These are phyloP conservation scores for Talaromyces sp. DNA, from an alignment of 2,329 filamentous ascomycete genomes.

Conservation along the genomic window DNA sequence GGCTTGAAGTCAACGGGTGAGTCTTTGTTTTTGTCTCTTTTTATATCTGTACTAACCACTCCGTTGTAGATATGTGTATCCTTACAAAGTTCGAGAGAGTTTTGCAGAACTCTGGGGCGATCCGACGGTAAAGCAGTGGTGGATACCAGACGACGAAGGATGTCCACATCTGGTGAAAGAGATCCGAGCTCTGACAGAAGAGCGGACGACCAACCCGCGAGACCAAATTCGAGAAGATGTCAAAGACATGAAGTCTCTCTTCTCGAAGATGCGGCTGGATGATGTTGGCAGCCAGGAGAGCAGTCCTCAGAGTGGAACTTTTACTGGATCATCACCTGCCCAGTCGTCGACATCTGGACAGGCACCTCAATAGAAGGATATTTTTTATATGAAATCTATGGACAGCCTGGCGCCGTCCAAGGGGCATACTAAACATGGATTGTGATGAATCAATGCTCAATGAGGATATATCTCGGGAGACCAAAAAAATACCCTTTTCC, in stretches of 20 bases:
- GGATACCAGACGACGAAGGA: conserved; percentile 78
- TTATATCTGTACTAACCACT: not conserved
- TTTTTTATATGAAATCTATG: not conserved
- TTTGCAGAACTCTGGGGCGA: conserved; percentile 73
- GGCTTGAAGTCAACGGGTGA: conserved; percentile 73
- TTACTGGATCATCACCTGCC: conserved; percentile 11
- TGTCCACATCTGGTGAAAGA: conserved; percentile 68
- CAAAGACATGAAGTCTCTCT: conserved; percentile 69
- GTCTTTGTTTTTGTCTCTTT: conserved; percentile 23
- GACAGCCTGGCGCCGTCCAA: not conserved
- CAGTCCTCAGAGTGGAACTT: not conserved
- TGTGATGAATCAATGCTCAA: not conserved
- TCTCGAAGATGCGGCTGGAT: conserved; percentile 56
- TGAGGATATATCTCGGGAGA: not conserved
- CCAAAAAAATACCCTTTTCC: not conserved
- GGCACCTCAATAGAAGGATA: not conserved
- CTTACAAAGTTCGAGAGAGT: conserved; percentile 63
- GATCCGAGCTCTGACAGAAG: conserved; percentile 74
- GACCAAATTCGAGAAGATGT: conserved; percentile 57
- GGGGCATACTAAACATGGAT: not conserved
- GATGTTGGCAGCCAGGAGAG: conserved; percentile 21
- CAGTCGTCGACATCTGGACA: not conserved
- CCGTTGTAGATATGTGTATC: conserved; percentile 69
- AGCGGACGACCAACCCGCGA: conserved; percentile 56
- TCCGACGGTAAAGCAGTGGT: conserved; percentile 71